Evolutionary conservation across 202 grass and related monocot genomes (phyloP).

Genomic region (Cymbopogon flexuosus): DNA sequence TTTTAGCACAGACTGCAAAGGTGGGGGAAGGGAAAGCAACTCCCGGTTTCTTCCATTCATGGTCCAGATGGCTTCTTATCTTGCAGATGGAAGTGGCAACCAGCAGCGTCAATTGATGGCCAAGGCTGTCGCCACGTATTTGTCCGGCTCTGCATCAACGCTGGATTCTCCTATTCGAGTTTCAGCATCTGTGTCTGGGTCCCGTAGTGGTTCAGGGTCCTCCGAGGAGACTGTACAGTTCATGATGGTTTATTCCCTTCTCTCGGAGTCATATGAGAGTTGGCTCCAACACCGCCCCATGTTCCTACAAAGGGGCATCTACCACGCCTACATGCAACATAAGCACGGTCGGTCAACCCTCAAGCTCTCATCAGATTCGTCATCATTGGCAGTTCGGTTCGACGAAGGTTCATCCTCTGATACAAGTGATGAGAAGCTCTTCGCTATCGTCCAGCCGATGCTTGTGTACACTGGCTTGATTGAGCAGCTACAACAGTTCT

Average conservation of each 20-base stretch:
- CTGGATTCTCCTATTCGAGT: slow-evolving; percentile 37
- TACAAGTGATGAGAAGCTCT: slow-evolving; percentile 52
- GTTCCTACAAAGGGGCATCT: slow-evolving; percentile 85
- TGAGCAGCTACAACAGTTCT: slow-evolving; percentile 82
- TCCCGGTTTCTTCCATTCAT: slow-evolving; percentile 89
- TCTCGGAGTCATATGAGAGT: slow-evolving; percentile 86
- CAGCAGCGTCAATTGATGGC: slow-evolving; percentile 70
- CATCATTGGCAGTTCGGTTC: slow-evolving; percentile 17
- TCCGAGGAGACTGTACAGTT: slow-evolving; percentile 86
- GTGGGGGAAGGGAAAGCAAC: slow-evolving; percentile 92
- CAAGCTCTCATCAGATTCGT: slow-evolving; percentile 33
- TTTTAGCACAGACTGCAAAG: slow-evolving; percentile 84
- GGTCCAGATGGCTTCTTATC: slow-evolving; percentile 89
- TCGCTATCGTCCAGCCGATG: slow-evolving; percentile 72
- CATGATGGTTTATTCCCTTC: slow-evolving; percentile 98
- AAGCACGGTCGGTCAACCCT: slow-evolving; percentile 62
- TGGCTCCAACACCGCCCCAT: slow-evolving; percentile 70
- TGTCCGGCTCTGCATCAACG: slow-evolving; percentile 45
- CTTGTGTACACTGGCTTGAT: slow-evolving; percentile 87
- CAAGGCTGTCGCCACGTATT: slow-evolving; percentile 55
- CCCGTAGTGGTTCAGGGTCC: slow-evolving; percentile 41
- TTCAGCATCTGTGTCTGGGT: slow-evolving; percentile 43
- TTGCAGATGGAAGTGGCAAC: slow-evolving; percentile 66
- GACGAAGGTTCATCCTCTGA: slow-evolving; percentile 59
- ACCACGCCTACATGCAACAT: slow-evolving; percentile 90